Percentiles rank a stretch among this genome's conserved stretches.
Conservation (phyloP, 495 filamentous ascomycete genomes). For the Tuber borchii region DNA sequence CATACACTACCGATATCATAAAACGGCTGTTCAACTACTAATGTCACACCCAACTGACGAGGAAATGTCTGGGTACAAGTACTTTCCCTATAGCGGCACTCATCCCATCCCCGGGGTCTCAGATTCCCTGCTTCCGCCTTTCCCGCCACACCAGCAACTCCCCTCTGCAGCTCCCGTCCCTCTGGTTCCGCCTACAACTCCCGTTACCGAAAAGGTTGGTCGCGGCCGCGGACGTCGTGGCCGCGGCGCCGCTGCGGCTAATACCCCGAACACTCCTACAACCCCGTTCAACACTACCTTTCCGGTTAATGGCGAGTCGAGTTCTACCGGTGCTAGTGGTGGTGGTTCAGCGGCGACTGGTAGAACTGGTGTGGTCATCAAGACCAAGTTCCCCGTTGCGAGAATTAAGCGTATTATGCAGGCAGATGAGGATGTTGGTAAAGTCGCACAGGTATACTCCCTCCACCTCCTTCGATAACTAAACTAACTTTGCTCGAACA, state of each 20-base stretch:
- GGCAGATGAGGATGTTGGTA: conserved; percentile 96
- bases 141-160: conserved; percentile 21
- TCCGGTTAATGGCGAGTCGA: conserved; percentile 17
- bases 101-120: neutral
- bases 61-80: neutral
- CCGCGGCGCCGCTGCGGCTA: conserved; percentile 30
- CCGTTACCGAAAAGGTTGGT: conserved; percentile 28
- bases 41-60: conserved; percentile 2
- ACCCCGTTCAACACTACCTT: conserved; percentile 8
- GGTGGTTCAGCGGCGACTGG: conserved; percentile 24
- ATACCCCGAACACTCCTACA: conserved; percentile 29
- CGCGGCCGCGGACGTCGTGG: conserved; percentile 30
- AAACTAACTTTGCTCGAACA: conserved; percentile 35
- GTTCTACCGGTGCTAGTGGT: conserved; percentile 15
- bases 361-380: conserved; percentile 60
- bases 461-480: conserved; percentile 8
- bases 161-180: conserved; percentile 25
- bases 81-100: neutral
- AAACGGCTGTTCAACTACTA: neutral
- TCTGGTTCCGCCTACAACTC: conserved; percentile 26
- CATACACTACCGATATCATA: neutral
- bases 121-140: neutral
- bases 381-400: conserved; percentile 94
- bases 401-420: conserved; percentile 99
- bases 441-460: conserved; percentile 83